phyloP scores from a whole-genome alignment of 2,329 filamentous ascomycete species.

The Fusarium tupiense region DNA sequence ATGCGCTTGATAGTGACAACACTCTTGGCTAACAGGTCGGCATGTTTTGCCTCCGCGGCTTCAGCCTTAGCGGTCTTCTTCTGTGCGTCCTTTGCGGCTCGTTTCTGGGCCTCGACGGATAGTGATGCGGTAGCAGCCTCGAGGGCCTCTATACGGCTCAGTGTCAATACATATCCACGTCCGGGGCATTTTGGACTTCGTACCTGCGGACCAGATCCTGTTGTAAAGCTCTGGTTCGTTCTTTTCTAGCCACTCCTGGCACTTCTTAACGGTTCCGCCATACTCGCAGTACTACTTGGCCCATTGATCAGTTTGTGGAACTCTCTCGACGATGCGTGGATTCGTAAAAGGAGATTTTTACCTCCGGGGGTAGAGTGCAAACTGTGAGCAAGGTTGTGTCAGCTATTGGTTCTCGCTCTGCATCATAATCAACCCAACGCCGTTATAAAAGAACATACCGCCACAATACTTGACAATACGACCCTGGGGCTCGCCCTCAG shows the following conservation, averaged over 20 bases:
- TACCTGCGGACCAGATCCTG: constrained; percentile 87
- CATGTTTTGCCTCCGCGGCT: constrained; percentile 83
- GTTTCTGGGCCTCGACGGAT: constrained; percentile 90
- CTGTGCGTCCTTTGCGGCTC: constrained; percentile 92
- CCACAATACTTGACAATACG: constrained; percentile 67
- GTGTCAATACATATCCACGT: constrained; percentile 14
- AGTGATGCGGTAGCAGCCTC: constrained; percentile 86
- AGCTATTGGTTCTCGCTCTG: constrained; percentile 27
- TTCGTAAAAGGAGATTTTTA: constrained; percentile 48
- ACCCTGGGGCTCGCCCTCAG: constrained; percentile 61
- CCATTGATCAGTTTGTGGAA: constrained; percentile 38
- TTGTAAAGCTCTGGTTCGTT: constrained; percentile 78
- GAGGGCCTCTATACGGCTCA: constrained; percentile 70
- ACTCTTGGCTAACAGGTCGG: constrained; percentile 82
- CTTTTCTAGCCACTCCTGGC: constrained; percentile 91
- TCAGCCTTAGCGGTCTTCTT: constrained; percentile 98
- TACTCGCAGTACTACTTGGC: constrained; percentile 92
- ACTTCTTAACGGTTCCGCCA: constrained; percentile 95
- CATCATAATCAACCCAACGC: not conserved
- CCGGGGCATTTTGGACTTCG: constrained; percentile 28
- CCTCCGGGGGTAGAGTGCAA: constrained; percentile 73
- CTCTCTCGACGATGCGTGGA: not conserved
- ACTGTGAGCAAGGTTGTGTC: constrained; percentile 53
- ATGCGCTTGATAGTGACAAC: constrained; percentile 94
- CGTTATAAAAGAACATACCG: constrained; percentile 56